Percentiles rank a stretch among this genome's conserved stretches.
Conservation (phyloP, 2,329 filamentous ascomycete species). For the Blastomyces parvus region DNA sequence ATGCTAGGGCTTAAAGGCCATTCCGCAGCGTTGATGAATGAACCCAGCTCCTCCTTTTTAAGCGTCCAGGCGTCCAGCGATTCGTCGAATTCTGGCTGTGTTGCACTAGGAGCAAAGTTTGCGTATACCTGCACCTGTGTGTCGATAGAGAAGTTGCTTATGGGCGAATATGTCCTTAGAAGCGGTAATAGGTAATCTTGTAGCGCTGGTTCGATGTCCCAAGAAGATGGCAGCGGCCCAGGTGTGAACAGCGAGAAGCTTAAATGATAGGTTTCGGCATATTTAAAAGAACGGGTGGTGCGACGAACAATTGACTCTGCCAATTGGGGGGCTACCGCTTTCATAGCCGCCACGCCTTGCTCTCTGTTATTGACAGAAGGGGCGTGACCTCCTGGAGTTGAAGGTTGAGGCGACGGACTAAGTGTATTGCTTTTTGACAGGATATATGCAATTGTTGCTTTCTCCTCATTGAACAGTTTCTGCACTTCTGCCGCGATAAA, state of each 20-base stretch:
- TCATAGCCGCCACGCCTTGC: slow-evolving; percentile 26
- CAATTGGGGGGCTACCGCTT: slow-evolving; percentile 36
- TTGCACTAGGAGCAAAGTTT: slow-evolving; percentile 53
- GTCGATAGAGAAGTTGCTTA: slow-evolving; percentile 93
- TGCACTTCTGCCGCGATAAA: slow-evolving; percentile 73
- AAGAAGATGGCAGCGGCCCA: slow-evolving; percentile 66
- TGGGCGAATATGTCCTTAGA: slow-evolving; percentile 64
- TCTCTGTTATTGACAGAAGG: slow-evolving; percentile 24
- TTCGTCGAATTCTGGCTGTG: slow-evolving; percentile 46
- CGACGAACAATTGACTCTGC: slow-evolving; percentile 55
- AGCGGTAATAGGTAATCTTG: slow-evolving; percentile 73
- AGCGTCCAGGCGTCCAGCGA: slow-evolving; percentile 55
- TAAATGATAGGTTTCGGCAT: slow-evolving; percentile 86
- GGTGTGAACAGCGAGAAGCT: slow-evolving; percentile 93
- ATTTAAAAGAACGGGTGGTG: slow-evolving; percentile 77
- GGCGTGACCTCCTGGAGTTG: slow-evolving; percentile 37
- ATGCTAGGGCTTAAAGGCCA: slow-evolving; percentile 96
- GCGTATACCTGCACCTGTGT: slow-evolving; percentile 95
- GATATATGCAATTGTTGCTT: slow-evolving; percentile 69
- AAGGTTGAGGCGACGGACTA: slow-evolving; percentile 28
- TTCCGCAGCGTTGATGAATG: slow-evolving; percentile 95
- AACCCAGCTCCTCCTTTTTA: slow-evolving; percentile 76
- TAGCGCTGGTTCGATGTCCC: slow-evolving; percentile 80
- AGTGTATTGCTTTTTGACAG: slow-evolving; percentile 46
- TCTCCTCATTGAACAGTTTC: slow-evolving; percentile 75